Evolutionary conservation across 768 basidiomycete species (phyloP).

Genomic region (Mycena filopes): DNA sequence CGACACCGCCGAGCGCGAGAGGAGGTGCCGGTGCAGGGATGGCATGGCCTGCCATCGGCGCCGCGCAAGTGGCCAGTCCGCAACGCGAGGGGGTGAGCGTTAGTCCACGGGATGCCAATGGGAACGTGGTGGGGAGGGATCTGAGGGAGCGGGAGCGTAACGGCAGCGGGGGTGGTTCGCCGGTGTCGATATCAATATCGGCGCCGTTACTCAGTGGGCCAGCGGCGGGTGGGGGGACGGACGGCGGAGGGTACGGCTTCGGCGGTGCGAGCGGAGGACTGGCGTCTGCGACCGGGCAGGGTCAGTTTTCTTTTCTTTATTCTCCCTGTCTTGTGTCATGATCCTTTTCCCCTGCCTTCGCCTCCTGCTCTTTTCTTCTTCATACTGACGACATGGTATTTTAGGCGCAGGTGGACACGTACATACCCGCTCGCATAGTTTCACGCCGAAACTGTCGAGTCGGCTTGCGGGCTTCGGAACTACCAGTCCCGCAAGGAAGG

Average conservation of each 20-base stretch:
- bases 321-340: neutral
- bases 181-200: conserved; percentile 35
- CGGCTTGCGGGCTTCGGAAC: conserved; percentile 57
- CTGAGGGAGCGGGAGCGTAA: conserved; percentile 2
- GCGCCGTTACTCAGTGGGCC: conserved; percentile 17
- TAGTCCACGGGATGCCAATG: conserved; percentile 48
- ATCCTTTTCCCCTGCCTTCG: conserved; percentile 23
- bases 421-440: conserved; percentile 74
- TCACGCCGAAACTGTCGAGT: conserved; percentile 77
- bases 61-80: conserved; percentile 40
- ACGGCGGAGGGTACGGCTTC: conserved; percentile 10
- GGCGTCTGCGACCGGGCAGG: neutral
- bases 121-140: conserved; percentile 34
- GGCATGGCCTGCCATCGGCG: conserved; percentile 45
- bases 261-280: conserved; percentile 1
- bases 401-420: conserved; percentile 45
- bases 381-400: neutral
- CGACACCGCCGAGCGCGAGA: conserved; percentile 26
- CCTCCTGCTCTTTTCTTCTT: conserved; percentile 37
- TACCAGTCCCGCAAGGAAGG: conserved; percentile 67
- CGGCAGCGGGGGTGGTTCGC: conserved; percentile 19
- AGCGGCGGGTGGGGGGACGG: neutral
- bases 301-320: neutral
- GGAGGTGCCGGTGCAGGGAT: conserved; percentile 10
- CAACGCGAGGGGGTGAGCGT: conserved; percentile 40